These are phyloP conservation scores for Marasmius tenuissimus DNA, from an alignment of 1,284 basidiomycete species.

Conservation along the genomic window DNA sequence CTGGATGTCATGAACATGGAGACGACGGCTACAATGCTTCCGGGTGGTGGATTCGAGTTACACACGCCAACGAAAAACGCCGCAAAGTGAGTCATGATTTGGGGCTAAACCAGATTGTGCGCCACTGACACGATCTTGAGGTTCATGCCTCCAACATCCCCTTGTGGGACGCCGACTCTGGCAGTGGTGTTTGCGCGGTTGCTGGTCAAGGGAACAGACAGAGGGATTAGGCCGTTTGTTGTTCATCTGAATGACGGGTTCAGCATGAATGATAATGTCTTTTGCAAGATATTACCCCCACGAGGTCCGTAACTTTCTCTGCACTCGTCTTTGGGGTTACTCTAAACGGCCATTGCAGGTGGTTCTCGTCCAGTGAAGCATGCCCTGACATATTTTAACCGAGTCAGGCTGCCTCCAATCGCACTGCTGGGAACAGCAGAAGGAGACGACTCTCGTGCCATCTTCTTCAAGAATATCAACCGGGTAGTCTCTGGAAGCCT, in stretches of 20 bases:
- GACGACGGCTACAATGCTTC: background rate
- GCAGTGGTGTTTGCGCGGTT: conserved; percentile 36
- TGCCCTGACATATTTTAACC: background rate
- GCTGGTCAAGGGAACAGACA: conserved; percentile 29
- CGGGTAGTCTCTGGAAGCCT: background rate
- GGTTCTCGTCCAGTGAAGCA: background rate
- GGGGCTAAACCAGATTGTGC: background rate
- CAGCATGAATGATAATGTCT: conserved; percentile 30
- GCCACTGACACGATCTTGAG: background rate
- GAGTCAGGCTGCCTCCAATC: background rate
- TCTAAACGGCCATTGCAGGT: background rate
- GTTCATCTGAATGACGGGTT: conserved; percentile 33
- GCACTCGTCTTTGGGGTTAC: background rate
- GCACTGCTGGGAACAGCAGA: background rate
- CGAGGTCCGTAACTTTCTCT: conserved; percentile 19
- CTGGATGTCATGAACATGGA: background rate
- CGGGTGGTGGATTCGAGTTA: background rate
- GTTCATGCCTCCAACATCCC: background rate
- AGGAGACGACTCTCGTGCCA: background rate
- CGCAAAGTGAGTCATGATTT: background rate
- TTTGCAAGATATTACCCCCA: conserved; percentile 1
- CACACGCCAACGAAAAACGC: background rate
- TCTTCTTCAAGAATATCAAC: background rate
- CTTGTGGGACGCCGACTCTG: conserved; percentile 26
- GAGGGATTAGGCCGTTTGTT: conserved; percentile 34